Percentiles rank a stretch among this genome's conserved stretches.
These are phyloP conservation scores for Cutaneotrichosporon sp. DNA, from an alignment of 1,284 basidiomycete genomes.

Conservation along the genomic window DNA sequence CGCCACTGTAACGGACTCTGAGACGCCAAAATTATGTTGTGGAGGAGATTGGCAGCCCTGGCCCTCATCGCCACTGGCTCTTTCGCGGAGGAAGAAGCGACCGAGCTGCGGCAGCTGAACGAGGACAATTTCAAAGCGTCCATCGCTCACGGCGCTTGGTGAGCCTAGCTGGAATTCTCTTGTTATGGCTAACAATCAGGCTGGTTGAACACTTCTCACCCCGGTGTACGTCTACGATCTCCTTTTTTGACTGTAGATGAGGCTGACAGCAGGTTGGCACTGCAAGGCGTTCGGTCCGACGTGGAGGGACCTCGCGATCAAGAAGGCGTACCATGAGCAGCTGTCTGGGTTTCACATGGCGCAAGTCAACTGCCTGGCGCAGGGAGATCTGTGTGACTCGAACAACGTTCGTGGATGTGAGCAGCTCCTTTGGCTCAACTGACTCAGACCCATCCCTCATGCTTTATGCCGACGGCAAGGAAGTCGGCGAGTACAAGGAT, in stretches of 20 bases:
- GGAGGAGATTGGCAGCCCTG: slow-evolving; percentile 1
- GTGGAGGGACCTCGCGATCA: slow-evolving; percentile 68
- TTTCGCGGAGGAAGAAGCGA: neutral
- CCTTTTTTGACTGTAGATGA: neutral
- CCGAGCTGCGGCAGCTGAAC: slow-evolving; percentile 56
- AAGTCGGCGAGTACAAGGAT: slow-evolving; percentile 62
- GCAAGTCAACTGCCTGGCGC: slow-evolving; percentile 78
- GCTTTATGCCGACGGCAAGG: slow-evolving; percentile 64
- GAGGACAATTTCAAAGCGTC: slow-evolving; percentile 65
- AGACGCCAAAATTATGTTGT: neutral
- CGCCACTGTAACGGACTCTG: neutral
- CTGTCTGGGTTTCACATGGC: slow-evolving; percentile 67
- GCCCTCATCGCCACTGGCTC: slow-evolving; percentile 11
- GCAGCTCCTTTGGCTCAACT: slow-evolving; percentile 19
- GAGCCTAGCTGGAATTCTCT: slow-evolving; percentile 28
- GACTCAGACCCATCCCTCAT: slow-evolving; percentile 68
- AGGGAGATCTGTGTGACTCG: slow-evolving; percentile 76
- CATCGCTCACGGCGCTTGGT: slow-evolving; percentile 68
- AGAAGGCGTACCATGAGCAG: slow-evolving; percentile 60
- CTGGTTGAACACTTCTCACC: slow-evolving; percentile 54
- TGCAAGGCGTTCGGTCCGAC: slow-evolving; percentile 62
- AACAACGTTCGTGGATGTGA: slow-evolving; percentile 66
- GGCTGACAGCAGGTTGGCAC: slow-evolving; percentile 41
- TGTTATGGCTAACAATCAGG: slow-evolving; percentile 35
- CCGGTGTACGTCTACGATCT: slow-evolving; percentile 41